Base-by-base conservation (phyloP, 2,329 filamentous ascomycete species). In the Colletotrichum incanum region DNA sequence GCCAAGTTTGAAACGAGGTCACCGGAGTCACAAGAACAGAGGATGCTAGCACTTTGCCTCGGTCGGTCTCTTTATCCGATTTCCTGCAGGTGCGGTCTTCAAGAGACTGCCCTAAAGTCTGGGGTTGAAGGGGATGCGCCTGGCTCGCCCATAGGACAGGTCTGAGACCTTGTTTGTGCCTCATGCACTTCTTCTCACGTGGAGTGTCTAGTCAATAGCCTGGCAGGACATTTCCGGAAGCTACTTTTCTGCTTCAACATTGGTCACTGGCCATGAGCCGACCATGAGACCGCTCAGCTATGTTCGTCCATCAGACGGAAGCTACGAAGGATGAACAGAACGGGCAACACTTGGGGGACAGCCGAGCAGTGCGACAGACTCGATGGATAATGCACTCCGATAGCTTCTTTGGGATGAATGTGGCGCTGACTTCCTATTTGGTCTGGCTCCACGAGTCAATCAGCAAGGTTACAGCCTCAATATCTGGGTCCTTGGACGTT, bases 51-150 rank as follows among this genome's bases (percentile, higher is more conserved):
- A 23, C n/a, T 12, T 52, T 14, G n/a, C 34, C 34, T 14, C 12
- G 52, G 26, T 39, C 37, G 28, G 28, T n/a, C 31, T 54, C 28
- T 26, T 55, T 18, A 2, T 18, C 6, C 1, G 3, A 16, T 55
- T 45, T 54, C 31, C 20, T 67, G 31, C 56, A 61, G 41, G 55
- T 41, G 12, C 49, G 4, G 31, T 56, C 26, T 55, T 16, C 41
- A 47, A 50, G 64, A 49, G 37, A 68, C 43, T 28, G 50, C 43
- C 50, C 34, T 63, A 63, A 63, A 71, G 67, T 45, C 68, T 45
- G 64, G 64, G 64, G 64, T 63, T 50, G 37, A 12, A 50, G 41
- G 41, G 45, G 50, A 58, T 52, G 50, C 28, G 45, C 18, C 41
- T 31, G 20, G 37, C 9, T 26, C 43, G 20, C 41, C 50, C 34